Conservation (phyloP, 2,329 filamentous ascomycete genomes). For the Ophiosphaerella korrae region DNA sequence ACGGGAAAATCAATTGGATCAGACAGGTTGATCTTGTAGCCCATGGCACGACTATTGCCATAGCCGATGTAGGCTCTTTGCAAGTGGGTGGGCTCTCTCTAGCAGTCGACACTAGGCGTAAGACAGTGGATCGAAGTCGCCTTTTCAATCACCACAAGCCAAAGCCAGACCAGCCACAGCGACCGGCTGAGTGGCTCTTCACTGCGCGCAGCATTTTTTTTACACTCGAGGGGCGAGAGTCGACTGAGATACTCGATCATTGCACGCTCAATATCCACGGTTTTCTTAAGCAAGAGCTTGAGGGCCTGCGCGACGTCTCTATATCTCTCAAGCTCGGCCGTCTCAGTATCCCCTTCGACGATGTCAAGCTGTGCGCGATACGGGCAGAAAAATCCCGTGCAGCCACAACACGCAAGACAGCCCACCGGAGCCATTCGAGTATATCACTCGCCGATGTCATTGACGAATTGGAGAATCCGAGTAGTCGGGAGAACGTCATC, state of each 20-base stretch:
- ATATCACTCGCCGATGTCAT: constrained; percentile 74
- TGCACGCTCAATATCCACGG: constrained; percentile 90
- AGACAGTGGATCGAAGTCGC: constrained; percentile 87
- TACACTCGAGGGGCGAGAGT: constrained; percentile 81
- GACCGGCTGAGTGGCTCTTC: constrained; percentile 91
- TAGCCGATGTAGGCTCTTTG: constrained; percentile 81
- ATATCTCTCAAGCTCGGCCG: constrained; percentile 90
- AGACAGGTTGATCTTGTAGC: constrained; percentile 87
- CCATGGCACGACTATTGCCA: constrained; percentile 74
- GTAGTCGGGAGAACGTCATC: constrained; percentile 69
- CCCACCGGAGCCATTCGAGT: constrained; percentile 52
- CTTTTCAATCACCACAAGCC: constrained; percentile 73
- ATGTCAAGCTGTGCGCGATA: constrained; percentile 69
- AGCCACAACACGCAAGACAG: constrained; percentile 12
- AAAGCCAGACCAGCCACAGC: constrained; percentile 61
- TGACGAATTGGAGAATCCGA: constrained; percentile 72
- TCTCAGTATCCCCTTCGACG: constrained; percentile 88
- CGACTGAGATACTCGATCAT: constrained; percentile 86
- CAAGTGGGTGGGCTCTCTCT: constrained; percentile 84
- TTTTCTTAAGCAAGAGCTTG: constrained; percentile 80
- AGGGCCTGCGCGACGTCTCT: constrained; percentile 87
- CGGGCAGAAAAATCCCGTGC: constrained; percentile 57
- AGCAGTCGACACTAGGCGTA: constrained; percentile 86
- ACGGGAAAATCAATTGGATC: constrained; percentile 86
- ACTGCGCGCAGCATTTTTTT: constrained; percentile 85